Evolutionary conservation across 2,329 filamentous ascomycete species (phyloP), one percentile per base, ranked within the genome.

Genomic region (Teratosphaeria gauchensis): DNA sequence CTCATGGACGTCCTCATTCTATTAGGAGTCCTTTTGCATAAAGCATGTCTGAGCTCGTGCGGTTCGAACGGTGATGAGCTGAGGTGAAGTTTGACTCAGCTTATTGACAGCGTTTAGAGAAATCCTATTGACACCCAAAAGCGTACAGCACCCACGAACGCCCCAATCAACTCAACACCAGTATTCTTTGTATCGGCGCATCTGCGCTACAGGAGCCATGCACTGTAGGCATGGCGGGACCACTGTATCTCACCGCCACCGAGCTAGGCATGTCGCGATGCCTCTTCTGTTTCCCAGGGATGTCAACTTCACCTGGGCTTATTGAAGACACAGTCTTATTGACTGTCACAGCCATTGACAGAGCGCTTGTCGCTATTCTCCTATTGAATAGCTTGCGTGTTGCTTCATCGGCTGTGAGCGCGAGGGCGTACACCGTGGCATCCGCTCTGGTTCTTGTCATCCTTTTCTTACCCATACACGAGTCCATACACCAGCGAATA

Each of bases 51-150:
- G 12, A 42, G 33, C 12, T 42, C 12, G n/a, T 42, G 35, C n/a
- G n/a, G 35, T 16, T 42, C 35, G 35, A 14, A 12, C 14, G 35
- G 35, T 3, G 35, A 14, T 7, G 42, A 21, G 42, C 42, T 48
- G 42, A 21, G 35, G 11, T 42, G 42, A 48, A 48, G 42, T 48
- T 48, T 48, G 16, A 48, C 42, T 11, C 42, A 19, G 42, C 42
- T 24, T 63, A 65, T 66, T 66, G 64, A 62, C 57, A 58, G 62
- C 32, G 30, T 35, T 38, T 7, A 12, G 9, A 30, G 24, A 48
- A 61, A 60, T 62, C 58, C 59, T 68, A 69, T 69, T 69, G 66
- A 68, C 62, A 59, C 64, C 65, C 65, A 59, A 62, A 68, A 63
- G 42, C 65, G 61, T 62, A 53, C 59, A 54, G 57, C 54, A 32